A percentile compares a stretch with the other conserved stretches of the same genome.
These are phyloP conservation scores for Boletus subcaerulescens DNA, from an alignment of 768 basidiomycete genomes.

Conservation along the genomic window DNA sequence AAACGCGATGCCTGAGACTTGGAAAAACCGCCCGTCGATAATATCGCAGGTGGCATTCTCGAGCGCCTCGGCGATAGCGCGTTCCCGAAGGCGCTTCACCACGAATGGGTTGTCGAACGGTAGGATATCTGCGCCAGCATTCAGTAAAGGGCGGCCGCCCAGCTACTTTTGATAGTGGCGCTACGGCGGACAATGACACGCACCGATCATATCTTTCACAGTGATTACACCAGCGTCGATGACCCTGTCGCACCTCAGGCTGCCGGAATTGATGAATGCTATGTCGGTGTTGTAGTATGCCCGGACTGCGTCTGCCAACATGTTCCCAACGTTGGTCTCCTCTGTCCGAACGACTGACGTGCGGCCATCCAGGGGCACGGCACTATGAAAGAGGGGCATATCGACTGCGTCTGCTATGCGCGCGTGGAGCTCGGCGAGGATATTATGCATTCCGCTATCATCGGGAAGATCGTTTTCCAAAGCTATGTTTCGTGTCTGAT, in stretches of 20 bases:
- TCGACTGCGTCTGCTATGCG: neutral
- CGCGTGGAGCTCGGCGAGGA: neutral
- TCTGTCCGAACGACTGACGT: neutral
- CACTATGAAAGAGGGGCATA: conserved; percentile 1
- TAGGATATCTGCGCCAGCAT: neutral
- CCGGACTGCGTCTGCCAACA: conserved; percentile 18
- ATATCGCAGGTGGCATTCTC: conserved; percentile 7
- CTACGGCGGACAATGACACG: neutral
- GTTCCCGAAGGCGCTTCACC: conserved; percentile 1
- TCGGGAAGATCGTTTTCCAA: conserved; percentile 2
- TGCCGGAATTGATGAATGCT: conserved; percentile 2
- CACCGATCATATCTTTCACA: conserved; percentile 15
- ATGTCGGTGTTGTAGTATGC: conserved; percentile 17
- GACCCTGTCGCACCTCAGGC: conserved; percentile 5
- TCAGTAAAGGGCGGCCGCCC: neutral
- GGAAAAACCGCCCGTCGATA: conserved; percentile 5
- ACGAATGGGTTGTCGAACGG: conserved; percentile 7
- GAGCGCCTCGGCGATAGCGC: conserved; percentile 2
- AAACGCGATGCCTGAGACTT: conserved; percentile 1
- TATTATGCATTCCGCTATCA: neutral
- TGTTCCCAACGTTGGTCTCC: conserved; percentile 2
- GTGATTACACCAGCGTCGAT: conserved; percentile 2
- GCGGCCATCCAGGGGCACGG: conserved; percentile 5
- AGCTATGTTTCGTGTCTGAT: conserved; percentile 6
- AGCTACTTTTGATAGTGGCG: neutral